Base-by-base conservation (phyloP, 2,329 filamentous ascomycete species). In the Penicillium sp. region DNA sequence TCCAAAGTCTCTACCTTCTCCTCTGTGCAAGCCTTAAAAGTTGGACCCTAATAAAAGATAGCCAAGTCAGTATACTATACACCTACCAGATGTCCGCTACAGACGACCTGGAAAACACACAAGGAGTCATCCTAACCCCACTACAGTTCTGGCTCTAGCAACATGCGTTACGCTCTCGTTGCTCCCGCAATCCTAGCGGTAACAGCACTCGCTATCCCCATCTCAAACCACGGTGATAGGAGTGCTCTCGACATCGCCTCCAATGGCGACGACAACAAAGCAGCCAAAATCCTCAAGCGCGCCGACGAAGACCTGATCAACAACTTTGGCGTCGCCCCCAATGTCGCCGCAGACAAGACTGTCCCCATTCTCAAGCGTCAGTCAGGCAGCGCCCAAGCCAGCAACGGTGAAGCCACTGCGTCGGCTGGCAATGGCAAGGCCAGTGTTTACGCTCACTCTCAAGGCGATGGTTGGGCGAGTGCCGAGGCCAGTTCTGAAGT, bases 91-190 rank as follows among this genome's bases (percentile, higher is more conserved):
- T 1, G 12, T 3, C 8, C 13, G 12, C 25, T 12, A 3, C 4
- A 30, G 19, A 11, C 28, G 8, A 25, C 22, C 22, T 25, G 22
- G 22, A 25, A 4, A 2, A 25, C 22, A 3, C 5, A 25, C 22
- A 25, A 25, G 4, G 4, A 22, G 7, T 42, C 4, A 4, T 11
- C n/a, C 22, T 35, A 27, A 14, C 2, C 18, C 22, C 2, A 27
- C 7, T 27, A 7, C 14, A 16, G n/a, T 8, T n/a, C 6, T 19
- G 16, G 34, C 27, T 11, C 2, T 27, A n/a, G 27, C 40, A 44
- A 2, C 13, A 46, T 50, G 35, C 35, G 38, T 11, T 49, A 55
- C 50, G 30, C 44, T 34, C 22, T 52, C 29, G 30, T 50, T 27
- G 42, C 34, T 14, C 29, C 41, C 18, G 11, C 37, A 4, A 30